Evolutionary conservation across 192 early-diverging fungal genomes (phyloP).

Genomic region (Linnemannia exigua): DNA sequence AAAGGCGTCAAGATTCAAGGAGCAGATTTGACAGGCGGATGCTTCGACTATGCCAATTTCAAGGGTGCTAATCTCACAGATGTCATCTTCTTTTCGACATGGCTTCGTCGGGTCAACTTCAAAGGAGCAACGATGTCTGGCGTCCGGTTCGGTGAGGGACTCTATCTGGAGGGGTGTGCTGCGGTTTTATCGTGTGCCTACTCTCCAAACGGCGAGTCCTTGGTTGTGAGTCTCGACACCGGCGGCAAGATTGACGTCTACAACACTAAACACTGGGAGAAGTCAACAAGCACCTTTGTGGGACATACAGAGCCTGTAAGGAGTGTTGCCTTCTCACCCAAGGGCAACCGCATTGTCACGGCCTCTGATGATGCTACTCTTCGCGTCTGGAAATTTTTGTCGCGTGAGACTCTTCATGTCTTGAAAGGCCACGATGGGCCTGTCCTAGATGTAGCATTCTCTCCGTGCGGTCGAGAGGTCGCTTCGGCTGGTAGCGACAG

Average conservation of each 20-base stretch:
- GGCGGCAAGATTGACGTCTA: background rate
- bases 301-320: no score
- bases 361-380: no score
- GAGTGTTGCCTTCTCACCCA: no score
- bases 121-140: background rate
- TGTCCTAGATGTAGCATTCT: no score
- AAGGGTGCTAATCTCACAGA: background rate
- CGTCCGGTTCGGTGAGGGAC: background rate
- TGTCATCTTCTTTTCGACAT: background rate
- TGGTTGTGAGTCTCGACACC: background rate
- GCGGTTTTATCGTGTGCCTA: background rate
- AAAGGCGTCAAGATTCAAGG: constrained; percentile 2
- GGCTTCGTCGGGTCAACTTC: background rate
- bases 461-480: no score
- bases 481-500: no score
- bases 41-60: background rate
- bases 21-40: constrained; percentile 10
- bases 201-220: background rate
- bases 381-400: no score
- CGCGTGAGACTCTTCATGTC: no score
- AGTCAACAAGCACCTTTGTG: no score
- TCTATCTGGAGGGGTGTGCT: background rate
- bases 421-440: no score
- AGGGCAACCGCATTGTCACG: no score
- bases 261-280: no score